Evolutionary conservation across 176 grass and related monocot species (phyloP).

Genomic region (Lolium rigidum): DNA sequence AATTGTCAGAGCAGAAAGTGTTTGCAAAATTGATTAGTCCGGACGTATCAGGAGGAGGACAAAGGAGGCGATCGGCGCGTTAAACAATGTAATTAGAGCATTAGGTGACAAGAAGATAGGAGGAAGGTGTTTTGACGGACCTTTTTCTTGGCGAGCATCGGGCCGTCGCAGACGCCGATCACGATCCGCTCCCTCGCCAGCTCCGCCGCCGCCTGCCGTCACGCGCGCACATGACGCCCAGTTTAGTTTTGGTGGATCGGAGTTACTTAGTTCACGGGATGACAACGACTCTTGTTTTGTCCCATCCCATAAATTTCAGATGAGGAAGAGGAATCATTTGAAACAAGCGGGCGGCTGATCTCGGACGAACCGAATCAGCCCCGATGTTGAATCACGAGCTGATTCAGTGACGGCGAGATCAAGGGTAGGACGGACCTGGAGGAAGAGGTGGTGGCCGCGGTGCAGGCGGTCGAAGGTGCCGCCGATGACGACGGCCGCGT

Average conservation of each 20-base stretch:
- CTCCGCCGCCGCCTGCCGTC: constrained; percentile 75
- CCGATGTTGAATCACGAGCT: not conserved
- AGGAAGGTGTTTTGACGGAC: constrained; percentile 1
- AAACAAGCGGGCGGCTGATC: not conserved
- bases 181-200: constrained; percentile 72
- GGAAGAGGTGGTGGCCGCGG: constrained; percentile 85
- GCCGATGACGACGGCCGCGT: constrained; percentile 74
- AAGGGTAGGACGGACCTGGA: constrained; percentile 54
- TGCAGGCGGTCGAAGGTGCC: constrained; percentile 93
- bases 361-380: not conserved
- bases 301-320: not conserved
- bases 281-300: not conserved
- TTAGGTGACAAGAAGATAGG: not conserved
- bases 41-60: too few species aligned
- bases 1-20: not conserved
- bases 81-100: too few species aligned
- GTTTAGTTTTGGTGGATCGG: not conserved
- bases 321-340: not conserved
- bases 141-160: constrained; percentile 95
- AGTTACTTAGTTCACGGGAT: not conserved
- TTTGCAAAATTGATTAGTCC: not conserved
- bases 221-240: not conserved
- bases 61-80: not conserved
- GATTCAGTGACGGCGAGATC: too few species aligned
- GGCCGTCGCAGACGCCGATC: constrained; percentile 87